Evolutionary conservation across 2,329 filamentous ascomycete species (phyloP), one percentile per base, ranked within the genome.

Genomic region (Penicillium sp.): DNA sequence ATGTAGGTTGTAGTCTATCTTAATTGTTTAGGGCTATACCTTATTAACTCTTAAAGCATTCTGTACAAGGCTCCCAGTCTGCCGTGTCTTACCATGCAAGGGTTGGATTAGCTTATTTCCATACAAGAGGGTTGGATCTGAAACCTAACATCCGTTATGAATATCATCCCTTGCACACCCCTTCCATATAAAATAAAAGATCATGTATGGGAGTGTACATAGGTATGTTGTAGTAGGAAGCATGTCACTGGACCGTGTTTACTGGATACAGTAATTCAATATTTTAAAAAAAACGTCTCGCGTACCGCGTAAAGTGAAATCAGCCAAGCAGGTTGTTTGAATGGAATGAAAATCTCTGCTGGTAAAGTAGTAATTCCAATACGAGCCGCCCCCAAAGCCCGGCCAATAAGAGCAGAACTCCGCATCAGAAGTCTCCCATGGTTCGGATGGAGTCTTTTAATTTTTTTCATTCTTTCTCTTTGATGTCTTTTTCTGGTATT

Each of bases 301-400:
- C 53, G 57, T 59, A 54, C 52, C 43, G 50, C 2, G 51, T 37
- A 41, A 5, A 35, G 33, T 21, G 40, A 45, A 46, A 38, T 12
- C 12, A 12, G 50, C 45, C 45, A 41, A 48, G 37, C 31, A 12
- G 29, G 2, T 33, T 33, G 5, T 33, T 27, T 37, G 47, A 46
- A 46, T 46, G 42, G 43, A 43, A 41, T 12, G 25, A 50, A 56
- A 57, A 57, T 57, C 55, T 57, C 55, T 57, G 54, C 35, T 48
- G 53, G 52, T 51, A 50, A 45, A 41, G 13, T 10, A 33, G 57
- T 65, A 65, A 63, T 62, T 51, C 29, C 9, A 62, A 64, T 65
- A 65, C 62, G 37, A 63, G 21, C 49, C 48, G 50, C 48, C 54
- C 61, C 48, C 33, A 23, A 21, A 41, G 25, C 21, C n/a, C 40